Conservation (phyloP, 805 yeast genomes). For the Metschnikowia proteae region DNA sequence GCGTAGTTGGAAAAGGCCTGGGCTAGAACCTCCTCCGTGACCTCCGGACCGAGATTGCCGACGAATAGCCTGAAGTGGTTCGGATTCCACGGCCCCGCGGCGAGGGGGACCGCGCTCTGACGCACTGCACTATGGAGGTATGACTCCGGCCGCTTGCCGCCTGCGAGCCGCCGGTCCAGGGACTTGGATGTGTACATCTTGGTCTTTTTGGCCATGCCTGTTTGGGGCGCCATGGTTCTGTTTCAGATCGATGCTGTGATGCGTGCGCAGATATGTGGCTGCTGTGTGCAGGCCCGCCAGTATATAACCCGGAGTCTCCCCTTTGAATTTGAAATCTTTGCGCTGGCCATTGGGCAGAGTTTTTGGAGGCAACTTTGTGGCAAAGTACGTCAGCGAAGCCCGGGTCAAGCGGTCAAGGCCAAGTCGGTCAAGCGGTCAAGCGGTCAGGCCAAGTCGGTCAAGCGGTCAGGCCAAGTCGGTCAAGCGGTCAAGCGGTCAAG, state of each 20-base stretch:
- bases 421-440: no score
- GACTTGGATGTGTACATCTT: constrained; percentile 34
- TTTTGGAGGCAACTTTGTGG: no score
- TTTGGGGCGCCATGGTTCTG: constrained; percentile 4
- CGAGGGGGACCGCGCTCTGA: neutral
- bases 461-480: neutral
- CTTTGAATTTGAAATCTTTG: no score
- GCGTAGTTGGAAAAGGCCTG: constrained; percentile 52
- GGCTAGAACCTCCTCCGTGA: constrained; percentile 52
- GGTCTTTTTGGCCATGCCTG: constrained; percentile 13
- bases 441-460: no score
- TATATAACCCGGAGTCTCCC: no score
- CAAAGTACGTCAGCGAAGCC: no score
- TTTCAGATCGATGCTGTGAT: neutral
- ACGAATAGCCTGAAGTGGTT: constrained; percentile 68
- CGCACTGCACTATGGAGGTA: constrained; percentile 13
- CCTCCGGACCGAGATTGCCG: constrained; percentile 71
- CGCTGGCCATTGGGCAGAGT: no score
- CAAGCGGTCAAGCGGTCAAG: neutral
- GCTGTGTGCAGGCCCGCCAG: neutral
- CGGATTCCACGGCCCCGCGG: constrained; percentile 64
- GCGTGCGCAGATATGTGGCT: constrained; percentile 2
- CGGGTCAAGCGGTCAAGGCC: no score
- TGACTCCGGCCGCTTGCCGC: constrained; percentile 43
- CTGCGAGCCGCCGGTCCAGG: constrained; percentile 55